Percentiles rank a stretch among this genome's conserved stretches.
Evolutionary conservation across 1,139 yeast species (phyloP).

Genomic region (Pichiaceae sp.): DNA sequence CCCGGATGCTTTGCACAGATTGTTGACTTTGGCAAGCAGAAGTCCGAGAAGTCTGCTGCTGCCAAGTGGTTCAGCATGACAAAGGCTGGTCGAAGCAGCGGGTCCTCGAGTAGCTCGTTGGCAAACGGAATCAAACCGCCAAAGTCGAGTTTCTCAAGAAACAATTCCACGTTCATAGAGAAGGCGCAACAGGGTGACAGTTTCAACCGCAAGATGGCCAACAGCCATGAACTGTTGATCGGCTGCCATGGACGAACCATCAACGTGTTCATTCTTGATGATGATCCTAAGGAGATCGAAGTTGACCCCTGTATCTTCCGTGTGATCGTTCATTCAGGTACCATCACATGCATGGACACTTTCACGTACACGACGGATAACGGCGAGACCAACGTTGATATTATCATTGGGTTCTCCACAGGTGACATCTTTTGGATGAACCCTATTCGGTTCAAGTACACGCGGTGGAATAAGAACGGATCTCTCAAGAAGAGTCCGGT

Average conservation of each 20-base stretch:
- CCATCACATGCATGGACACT: conserved; percentile 19
- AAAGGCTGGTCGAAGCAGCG: neutral
- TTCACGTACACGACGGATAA: conserved; percentile 14
- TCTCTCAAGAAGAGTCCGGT: conserved; percentile 28
- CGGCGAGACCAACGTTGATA: conserved; percentile 34
- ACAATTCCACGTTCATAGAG: conserved; percentile 21
- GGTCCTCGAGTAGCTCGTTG: neutral
- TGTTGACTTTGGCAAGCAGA: conserved; percentile 8
- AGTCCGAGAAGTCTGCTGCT: neutral
- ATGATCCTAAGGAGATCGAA: conserved; percentile 21
- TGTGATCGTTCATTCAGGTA: conserved; percentile 16
- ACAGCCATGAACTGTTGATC: conserved; percentile 15
- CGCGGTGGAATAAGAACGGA: conserved; percentile 41
- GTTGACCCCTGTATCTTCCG: conserved; percentile 23
- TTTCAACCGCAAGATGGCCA: conserved; percentile 17
- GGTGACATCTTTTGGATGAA: conserved; percentile 55
- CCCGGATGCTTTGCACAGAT: conserved; percentile 41
- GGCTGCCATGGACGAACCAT: conserved; percentile 25
- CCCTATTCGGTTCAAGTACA: conserved; percentile 35
- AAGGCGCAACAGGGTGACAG: conserved; percentile 21
- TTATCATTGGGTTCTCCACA: conserved; percentile 40
- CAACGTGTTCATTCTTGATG: conserved; percentile 19
- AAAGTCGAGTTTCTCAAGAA: conserved; percentile 18
- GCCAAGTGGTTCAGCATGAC: conserved; percentile 1
- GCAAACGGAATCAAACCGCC: conserved; percentile 18